These are phyloP conservation scores for Fusarium goolgardi DNA, from an alignment of 2,329 filamentous ascomycete genomes.

Conservation along the genomic window DNA sequence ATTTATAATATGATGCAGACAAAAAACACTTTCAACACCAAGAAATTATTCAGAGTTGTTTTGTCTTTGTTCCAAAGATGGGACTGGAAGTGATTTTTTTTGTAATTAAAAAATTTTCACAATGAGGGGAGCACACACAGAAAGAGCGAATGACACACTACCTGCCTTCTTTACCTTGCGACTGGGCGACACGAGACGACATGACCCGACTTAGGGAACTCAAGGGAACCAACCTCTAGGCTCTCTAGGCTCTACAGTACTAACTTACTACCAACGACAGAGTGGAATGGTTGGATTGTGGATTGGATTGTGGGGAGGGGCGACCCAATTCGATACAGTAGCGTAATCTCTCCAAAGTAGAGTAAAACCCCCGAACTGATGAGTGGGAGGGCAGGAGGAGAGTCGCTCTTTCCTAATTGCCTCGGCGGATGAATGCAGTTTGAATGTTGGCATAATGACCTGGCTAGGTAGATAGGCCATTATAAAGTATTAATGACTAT, in stretches of 20 bases:
- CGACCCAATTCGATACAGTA: conserved; percentile 14
- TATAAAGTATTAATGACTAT: neutral
- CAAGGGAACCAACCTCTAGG: neutral
- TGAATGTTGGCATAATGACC: neutral
- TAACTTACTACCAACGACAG: conserved; percentile 33
- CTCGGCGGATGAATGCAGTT: conserved; percentile 4
- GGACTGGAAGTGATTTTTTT: conserved; percentile 38
- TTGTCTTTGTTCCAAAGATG: conserved; percentile 32
- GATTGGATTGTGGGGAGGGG: conserved; percentile 37
- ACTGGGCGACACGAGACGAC: conserved; percentile 26
- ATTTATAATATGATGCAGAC: conserved; percentile 19
- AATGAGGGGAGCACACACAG: conserved; percentile 44
- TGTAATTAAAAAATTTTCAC: conserved; percentile 44
- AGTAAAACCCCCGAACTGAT: conserved; percentile 11
- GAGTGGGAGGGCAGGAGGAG: conserved; percentile 3
- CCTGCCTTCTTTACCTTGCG: conserved; percentile 27
- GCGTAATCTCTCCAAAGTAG: neutral
- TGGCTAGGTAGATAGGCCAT: neutral
- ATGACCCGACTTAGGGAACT: neutral
- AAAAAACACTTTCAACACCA: conserved; percentile 28
- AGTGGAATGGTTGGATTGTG: conserved; percentile 31
- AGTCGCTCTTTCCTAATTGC: conserved; percentile 6
- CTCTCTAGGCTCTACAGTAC: conserved; percentile 7
- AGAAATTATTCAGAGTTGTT: conserved; percentile 30
- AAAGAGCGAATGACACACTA: conserved; percentile 38